phyloP scores from a whole-genome alignment of 2,329 filamentous ascomycete genomes.

The Monosporascus cannonballus region DNA sequence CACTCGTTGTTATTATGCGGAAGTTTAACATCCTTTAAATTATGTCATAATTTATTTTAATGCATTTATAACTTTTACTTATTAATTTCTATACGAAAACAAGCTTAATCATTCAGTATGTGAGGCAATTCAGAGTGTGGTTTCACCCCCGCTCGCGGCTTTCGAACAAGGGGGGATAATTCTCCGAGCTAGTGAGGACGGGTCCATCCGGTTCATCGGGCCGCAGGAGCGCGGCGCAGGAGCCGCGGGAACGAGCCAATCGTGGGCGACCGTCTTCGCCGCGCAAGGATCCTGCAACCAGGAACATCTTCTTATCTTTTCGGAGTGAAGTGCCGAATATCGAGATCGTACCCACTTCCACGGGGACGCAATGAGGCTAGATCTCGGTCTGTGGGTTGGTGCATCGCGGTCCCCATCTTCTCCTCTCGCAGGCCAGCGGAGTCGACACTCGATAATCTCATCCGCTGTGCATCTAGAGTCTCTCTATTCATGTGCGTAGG shows the following conservation, averaged over 20 bases:
- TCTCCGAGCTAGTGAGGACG: conserved; percentile 7
- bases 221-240: conserved; percentile 20
- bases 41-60: too few species aligned
- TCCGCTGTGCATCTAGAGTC: too few species aligned
- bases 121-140: accelerated
- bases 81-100: too few species aligned
- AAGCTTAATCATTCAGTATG: too few species aligned
- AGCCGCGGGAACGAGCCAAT: conserved; percentile 14
- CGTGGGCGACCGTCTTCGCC: not conserved
- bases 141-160: not conserved
- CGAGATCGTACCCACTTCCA: not conserved
- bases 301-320: not conserved
- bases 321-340: not conserved
- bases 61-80: too few species aligned
- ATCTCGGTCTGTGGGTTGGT: not conserved
- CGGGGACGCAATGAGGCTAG: not conserved
- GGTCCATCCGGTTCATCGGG: conserved; percentile 18
- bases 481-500: too few species aligned
- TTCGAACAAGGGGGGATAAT: conserved; percentile 13
- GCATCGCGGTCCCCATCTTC: too few species aligned
- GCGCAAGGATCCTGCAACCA: not conserved
- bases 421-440: not conserved
- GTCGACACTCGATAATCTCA: not conserved
- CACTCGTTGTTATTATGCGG: too few species aligned
- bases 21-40: too few species aligned